Conservation (phyloP, 2,329 filamentous ascomycete genomes). For the Colletotrichum truncatum region DNA sequence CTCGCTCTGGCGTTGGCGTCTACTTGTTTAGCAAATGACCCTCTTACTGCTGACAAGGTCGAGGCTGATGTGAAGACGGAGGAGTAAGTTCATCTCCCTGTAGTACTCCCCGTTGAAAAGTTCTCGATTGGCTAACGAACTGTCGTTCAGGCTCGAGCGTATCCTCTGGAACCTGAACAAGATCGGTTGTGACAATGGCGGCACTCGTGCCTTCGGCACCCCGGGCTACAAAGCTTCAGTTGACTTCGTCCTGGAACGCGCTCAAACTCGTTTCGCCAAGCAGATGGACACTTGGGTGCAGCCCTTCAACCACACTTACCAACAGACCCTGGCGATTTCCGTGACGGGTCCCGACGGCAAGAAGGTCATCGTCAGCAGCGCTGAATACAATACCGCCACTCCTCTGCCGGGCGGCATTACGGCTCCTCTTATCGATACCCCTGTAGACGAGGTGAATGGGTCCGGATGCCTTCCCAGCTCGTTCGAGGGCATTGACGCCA, state of each 20-base stretch:
- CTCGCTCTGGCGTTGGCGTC: conserved; percentile 24
- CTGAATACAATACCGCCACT: conserved; percentile 56
- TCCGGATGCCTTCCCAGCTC: conserved; percentile 52
- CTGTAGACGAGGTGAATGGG: conserved; percentile 46
- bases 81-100: conserved; percentile 39
- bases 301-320: conserved; percentile 46
- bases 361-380: conserved; percentile 50
- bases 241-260: conserved; percentile 55
- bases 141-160: conserved; percentile 50
- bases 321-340: conserved; percentile 50
- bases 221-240: conserved; percentile 60
- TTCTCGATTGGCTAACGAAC: background rate
- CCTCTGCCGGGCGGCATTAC: conserved; percentile 46
- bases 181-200: conserved; percentile 58
- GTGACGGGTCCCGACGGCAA: conserved; percentile 55
- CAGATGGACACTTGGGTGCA: conserved; percentile 52
- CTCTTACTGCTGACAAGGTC: conserved; percentile 47
- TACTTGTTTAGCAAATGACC: conserved; percentile 33
- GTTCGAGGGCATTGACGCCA: conserved; percentile 52
- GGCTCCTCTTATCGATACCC: conserved; percentile 45
- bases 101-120: background rate
- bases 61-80: conserved; percentile 48
- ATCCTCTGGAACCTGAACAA: conserved; percentile 57
- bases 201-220: conserved; percentile 61
- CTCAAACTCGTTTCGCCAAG: conserved; percentile 41